These are phyloP conservation scores for Gossypium bickii DNA, from an alignment of 345 rosid species.

Conservation along the genomic window DNA sequence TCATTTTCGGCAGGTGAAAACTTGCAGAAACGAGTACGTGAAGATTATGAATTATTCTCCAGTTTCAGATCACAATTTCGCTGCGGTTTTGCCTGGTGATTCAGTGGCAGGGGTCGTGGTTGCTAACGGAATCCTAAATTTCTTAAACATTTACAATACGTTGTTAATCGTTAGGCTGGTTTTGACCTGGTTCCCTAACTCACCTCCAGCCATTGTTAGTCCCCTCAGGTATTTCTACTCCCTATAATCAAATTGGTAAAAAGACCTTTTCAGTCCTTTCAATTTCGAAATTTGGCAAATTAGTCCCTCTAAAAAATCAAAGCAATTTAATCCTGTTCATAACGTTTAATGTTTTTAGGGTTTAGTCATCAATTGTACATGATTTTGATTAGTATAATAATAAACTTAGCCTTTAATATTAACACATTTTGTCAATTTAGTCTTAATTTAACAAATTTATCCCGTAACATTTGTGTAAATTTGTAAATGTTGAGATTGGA, in stretches of 20 bases:
- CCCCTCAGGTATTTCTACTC: conserved; percentile 65
- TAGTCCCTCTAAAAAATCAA: too few relatives aligned
- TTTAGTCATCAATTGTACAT: too few relatives aligned
- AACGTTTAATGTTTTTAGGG: too few relatives aligned
- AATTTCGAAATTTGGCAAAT: too few relatives aligned
- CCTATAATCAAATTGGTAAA: background rate
- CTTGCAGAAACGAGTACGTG: conserved; percentile 32
- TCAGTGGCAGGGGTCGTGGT: conserved; percentile 85
- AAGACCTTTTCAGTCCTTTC: too few relatives aligned
- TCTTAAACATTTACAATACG: conserved; percentile 79
- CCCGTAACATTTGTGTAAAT: too few relatives aligned
- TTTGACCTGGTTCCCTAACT: conserved; percentile 92
- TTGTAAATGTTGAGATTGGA: too few relatives aligned
- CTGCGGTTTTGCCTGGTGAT: conserved; percentile 87
- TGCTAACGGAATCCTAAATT: conserved; percentile 71
- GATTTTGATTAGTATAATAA: too few relatives aligned
- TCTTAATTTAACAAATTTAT: too few relatives aligned
- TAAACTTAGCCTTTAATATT: too few relatives aligned
- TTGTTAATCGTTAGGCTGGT: conserved; percentile 76
- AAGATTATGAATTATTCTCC: conserved; percentile 22
- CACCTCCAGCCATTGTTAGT: conserved; percentile 89
- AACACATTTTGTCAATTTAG: too few relatives aligned
- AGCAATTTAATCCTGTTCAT: too few relatives aligned
- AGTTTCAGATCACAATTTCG: conserved; percentile 58
- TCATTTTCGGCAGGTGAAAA: conserved; percentile 39